Base-by-base conservation (phyloP, 1,284 basidiomycete species). In the Cutaneotrichosporon cutaneum region DNA sequence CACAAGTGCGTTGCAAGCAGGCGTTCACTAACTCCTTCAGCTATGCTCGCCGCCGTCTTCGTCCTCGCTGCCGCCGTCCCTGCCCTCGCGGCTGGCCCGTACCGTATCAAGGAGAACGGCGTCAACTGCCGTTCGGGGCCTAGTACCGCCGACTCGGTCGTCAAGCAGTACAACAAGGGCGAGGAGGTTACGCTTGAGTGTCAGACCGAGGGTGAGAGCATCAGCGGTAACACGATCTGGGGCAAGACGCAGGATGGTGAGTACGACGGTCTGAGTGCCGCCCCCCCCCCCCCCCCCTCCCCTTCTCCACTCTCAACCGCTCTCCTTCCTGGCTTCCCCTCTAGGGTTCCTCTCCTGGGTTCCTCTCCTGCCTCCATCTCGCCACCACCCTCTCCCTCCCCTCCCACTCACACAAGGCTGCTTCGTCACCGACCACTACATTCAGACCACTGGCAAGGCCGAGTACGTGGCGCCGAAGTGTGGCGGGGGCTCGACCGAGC, bases 101-200 rank as follows among this genome's bases (percentile, higher is more conserved):
- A 33, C 54, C 42, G 44, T 22, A 58, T 60, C 51, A 60, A 53
- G 27, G 55, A 18, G 2, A 55, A 63, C 35, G 35, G 26, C 21
- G 56, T 64, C 36, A 42, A 52, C 56, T 60, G 62, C 56, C 59
- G 59, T 36, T n/a, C 51, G n/a, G 59, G 62, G n/a, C 62, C 62
- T 0, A 24, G 32, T 22, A 58, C 55, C n/a, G 26, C 27, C 27
- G 48, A 47, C 59, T 4, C 10, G 11, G 27, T 57, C 14, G 21
- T 47, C n/a, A 58, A 32, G 52, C 4, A 30, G 36, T 64, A 60
- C 56, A 35, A 7, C 27, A 16, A 5, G 1, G 47, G 32, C 35
- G 22, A 47, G n/a, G 5, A 35, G 39, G 53, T 64, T 4, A 44
- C 52, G 6, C 35, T 64, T 53, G 14, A 26, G n/a, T 64, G 62